phyloP scores from a whole-genome alignment of 345 rosid species.

The Atalantia buxifolia region DNA sequence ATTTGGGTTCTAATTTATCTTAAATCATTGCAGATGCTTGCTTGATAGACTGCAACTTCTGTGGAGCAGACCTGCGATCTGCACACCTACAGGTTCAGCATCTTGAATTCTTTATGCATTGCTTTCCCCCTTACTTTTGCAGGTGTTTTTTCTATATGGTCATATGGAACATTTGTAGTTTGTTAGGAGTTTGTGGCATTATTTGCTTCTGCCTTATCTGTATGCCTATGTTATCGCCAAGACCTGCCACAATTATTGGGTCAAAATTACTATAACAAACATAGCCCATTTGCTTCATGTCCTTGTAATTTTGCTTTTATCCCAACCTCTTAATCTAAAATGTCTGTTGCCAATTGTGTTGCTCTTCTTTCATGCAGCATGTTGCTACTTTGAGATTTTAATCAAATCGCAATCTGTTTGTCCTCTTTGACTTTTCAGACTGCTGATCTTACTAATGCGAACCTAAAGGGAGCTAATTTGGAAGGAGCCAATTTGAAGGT shows the following conservation, averaged over 20 bases:
- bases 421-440: constrained; percentile 41
- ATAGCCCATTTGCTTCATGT: neutral
- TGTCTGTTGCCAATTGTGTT: neutral
- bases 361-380: neutral
- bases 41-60: constrained; percentile 79
- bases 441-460: constrained; percentile 93
- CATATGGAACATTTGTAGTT: neutral
- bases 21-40: constrained; percentile 67
- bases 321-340: neutral
- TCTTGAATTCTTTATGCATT: neutral
- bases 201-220: neutral
- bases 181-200: neutral
- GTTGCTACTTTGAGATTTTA: neutral
- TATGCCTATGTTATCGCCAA: neutral
- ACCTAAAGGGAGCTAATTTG: constrained; percentile 87
- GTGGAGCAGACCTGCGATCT: constrained; percentile 83
- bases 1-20: neutral
- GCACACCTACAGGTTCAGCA: constrained; percentile 86
- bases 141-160: neutral
- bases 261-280: neutral
- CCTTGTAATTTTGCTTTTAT: neutral
- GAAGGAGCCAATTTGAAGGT: constrained; percentile 98
- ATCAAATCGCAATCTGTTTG: neutral
- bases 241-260: neutral
- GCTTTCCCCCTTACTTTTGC: neutral